Evolutionary conservation across 78 protist species (phyloP), one percentile per base, ranked within the genome.

Genomic region (Dictyostelium intermedium): DNA sequence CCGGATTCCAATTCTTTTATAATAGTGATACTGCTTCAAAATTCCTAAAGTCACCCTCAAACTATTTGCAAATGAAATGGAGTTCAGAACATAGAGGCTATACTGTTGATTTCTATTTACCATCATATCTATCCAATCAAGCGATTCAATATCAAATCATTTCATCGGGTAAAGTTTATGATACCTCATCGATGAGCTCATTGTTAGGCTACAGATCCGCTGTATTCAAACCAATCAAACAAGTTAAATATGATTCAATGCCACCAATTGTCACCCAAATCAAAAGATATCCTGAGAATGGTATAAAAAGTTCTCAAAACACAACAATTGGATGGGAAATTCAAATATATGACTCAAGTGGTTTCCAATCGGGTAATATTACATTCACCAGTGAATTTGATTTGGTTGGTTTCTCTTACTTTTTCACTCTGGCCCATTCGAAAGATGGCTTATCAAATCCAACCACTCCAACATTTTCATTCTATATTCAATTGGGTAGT

Each of bases 251-350:
- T 30, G 84, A 79, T 47, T 9, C 32, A 32, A 79, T 47, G 69
- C 84, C 84, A n/a, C 84, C 84, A 79, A 30, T 79, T 2, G 50
- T 79, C 13, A 25, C 3, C 11, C 53, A 79, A 16, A 39, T 79
- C 14, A 45, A 61, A 79, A 79, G 20, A 4, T 5, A 2, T 27
- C 74, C 74, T 25, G 74, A 23, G 8, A 66, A 66, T 66, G 74
- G 74, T 27, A 66, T 66, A 66, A 23, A 79, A 18, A 5, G 10
- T 13, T 23, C 23, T 18, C 41, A 47, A 79, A 79, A 41, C 34
- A 50, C 10, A 16, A 30, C 39, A 2, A 27, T 79, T 7, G 84
- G 70, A 79, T 47, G 69, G 82, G 82, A 77, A 9, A 45, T 79
- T 79, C 25, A 63, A 79, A 14, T 79, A 9, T 30, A n/a, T 27